Conservation (phyloP, 805 yeast genomes). For the Sugiyamaella lignohabitans region DNA sequence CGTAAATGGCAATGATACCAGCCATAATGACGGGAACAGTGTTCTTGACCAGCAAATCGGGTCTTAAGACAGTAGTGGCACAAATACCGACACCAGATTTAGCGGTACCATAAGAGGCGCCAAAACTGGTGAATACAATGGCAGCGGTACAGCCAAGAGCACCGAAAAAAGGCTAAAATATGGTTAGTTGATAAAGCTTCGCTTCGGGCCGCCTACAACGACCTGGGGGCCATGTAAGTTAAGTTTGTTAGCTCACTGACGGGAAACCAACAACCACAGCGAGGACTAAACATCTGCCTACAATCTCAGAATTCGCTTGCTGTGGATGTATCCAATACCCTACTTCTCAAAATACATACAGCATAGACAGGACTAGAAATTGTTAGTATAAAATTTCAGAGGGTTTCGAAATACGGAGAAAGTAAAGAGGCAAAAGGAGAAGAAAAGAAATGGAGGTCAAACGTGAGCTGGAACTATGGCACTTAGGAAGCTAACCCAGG, state of each 20-base stretch:
- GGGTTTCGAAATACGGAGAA: too few species aligned
- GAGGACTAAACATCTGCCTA: too few species aligned
- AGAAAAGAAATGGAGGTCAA: too few species aligned
- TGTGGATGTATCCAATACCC: too few species aligned
- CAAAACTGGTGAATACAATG: slow-evolving; percentile 96
- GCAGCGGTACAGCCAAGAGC: slow-evolving; percentile 99
- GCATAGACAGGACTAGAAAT: slow-evolving; percentile 62
- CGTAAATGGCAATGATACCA: slow-evolving; percentile 98
- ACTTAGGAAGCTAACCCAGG: too few species aligned
- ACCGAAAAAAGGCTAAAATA: slow-evolving; percentile 84
- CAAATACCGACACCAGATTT: slow-evolving; percentile 99
- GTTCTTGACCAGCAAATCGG: slow-evolving; percentile 87
- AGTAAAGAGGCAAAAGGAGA: too few species aligned
- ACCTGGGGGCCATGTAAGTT: not conserved
- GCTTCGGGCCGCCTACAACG: not conserved
- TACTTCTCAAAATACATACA: slow-evolving; percentile 29
- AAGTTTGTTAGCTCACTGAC: too few species aligned
- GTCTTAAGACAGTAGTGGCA: slow-evolving; percentile 96
- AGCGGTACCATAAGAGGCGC: slow-evolving; percentile 99
- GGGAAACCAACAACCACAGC: too few species aligned
- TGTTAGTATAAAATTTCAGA: too few species aligned
- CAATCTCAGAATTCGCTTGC: too few species aligned
- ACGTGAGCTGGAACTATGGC: too few species aligned
- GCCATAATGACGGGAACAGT: slow-evolving; percentile 98
- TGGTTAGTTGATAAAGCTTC: not conserved